Evolutionary conservation across 2,329 filamentous ascomycete genomes (phyloP).

Genomic region (Coniochaeta prunicola): DNA sequence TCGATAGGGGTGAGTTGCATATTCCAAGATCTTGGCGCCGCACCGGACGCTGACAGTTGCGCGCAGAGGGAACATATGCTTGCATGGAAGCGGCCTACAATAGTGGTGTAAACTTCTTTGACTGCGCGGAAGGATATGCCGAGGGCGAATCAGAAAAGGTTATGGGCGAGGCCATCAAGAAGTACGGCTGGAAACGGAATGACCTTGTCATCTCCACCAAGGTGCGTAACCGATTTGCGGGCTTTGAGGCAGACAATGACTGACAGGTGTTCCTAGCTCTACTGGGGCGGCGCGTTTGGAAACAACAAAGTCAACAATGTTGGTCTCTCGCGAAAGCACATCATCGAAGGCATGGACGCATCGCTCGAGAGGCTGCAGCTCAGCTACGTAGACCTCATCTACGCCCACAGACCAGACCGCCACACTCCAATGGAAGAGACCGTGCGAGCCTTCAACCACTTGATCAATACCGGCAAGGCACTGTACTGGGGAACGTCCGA

Average conservation of each 20-base stretch:
- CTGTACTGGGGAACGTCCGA: slow-evolving; percentile 62
- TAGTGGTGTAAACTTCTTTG: slow-evolving; percentile 57
- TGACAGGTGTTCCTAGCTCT: slow-evolving; percentile 38
- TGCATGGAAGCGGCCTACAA: slow-evolving; percentile 59
- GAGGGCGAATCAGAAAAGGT: slow-evolving; percentile 41
- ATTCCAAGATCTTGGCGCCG: not conserved
- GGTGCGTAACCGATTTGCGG: slow-evolving; percentile 15
- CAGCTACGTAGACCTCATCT: slow-evolving; percentile 60
- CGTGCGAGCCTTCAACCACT: slow-evolving; percentile 43
- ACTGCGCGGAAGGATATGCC: slow-evolving; percentile 51
- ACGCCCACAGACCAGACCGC: slow-evolving; percentile 53
- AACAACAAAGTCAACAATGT: slow-evolving; percentile 49
- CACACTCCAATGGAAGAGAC: slow-evolving; percentile 56
- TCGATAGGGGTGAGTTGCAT: slow-evolving; percentile 50
- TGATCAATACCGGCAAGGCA: slow-evolving; percentile 56
- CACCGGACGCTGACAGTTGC: not conserved
- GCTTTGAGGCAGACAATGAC: not conserved
- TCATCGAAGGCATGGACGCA: slow-evolving; percentile 50
- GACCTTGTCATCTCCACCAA: slow-evolving; percentile 49
- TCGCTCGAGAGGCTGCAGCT: slow-evolving; percentile 52
- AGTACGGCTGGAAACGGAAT: slow-evolving; percentile 45
- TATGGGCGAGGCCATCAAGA: slow-evolving; percentile 44
- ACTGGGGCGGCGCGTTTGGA: slow-evolving; percentile 50
- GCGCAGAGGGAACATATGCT: slow-evolving; percentile 34
- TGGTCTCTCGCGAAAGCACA: slow-evolving; percentile 42